phyloP scores from a whole-genome alignment of 306 rosid species.

The Casuarina equisetifolia region DNA sequence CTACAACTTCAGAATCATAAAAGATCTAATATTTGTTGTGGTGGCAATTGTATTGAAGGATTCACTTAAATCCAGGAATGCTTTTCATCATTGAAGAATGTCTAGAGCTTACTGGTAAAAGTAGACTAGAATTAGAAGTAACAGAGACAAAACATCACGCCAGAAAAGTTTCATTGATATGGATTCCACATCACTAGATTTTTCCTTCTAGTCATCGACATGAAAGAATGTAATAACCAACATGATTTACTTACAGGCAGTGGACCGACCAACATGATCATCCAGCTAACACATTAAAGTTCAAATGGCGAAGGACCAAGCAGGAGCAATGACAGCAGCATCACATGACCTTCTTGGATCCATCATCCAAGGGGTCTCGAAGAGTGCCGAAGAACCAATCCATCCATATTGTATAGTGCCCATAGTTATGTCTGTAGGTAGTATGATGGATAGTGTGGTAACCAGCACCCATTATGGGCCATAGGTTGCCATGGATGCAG shows the following conservation, averaged over 20 bases:
- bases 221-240: not conserved
- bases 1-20: no score
- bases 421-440: constrained; percentile 87
- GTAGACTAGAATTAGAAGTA: not conserved
- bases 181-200: not conserved
- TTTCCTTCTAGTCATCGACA: not conserved
- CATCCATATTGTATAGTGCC: constrained; percentile 90
- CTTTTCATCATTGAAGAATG: no score
- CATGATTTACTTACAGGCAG: constrained; percentile 36
- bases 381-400: constrained; percentile 98
- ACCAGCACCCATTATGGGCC: constrained; percentile 99
- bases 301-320: not conserved
- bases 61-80: no score
- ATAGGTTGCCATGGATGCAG: constrained; percentile 68
- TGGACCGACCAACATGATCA: not conserved
- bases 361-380: constrained; percentile 59
- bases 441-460: constrained; percentile 97
- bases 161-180: not conserved
- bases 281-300: not conserved
- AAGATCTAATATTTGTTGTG: no score
- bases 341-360: constrained; percentile 46
- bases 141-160: not conserved
- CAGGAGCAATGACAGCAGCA: not conserved
- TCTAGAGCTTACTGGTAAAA: no score
- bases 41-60: no score